phyloP scores from a whole-genome alignment of 192 early-diverging fungal genomes.

The Coemansia sp. region DNA sequence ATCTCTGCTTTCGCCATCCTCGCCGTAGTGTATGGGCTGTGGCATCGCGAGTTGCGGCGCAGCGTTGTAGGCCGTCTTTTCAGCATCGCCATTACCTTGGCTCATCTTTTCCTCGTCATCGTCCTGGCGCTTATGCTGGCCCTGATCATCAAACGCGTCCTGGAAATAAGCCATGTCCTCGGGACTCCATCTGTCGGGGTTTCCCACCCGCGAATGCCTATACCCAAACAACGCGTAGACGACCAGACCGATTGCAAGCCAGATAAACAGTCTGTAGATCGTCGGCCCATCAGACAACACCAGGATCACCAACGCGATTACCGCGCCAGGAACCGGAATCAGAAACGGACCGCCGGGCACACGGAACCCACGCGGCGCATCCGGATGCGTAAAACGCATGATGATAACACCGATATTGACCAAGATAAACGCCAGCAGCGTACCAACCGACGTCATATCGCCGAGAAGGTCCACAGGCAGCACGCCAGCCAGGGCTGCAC shows the following conservation, averaged over 20 bases:
- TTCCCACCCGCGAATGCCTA: constrained; percentile 65
- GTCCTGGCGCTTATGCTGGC: neutral
- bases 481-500: constrained; percentile 67
- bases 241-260: constrained; percentile 77
- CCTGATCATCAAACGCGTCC: constrained; percentile 18
- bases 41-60: neutral
- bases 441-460: constrained; percentile 85
- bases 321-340: constrained; percentile 66
- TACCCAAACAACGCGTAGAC: constrained; percentile 74
- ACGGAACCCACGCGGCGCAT: constrained; percentile 67
- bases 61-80: neutral
- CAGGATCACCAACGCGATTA: constrained; percentile 64
- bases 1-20: neutral
- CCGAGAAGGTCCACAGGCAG: constrained; percentile 82
- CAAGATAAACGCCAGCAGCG: constrained; percentile 81
- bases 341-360: constrained; percentile 69
- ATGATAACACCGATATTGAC: constrained; percentile 78
- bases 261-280: constrained; percentile 74
- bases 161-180: constrained; percentile 52
- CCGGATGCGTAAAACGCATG: constrained; percentile 73
- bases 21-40: neutral
- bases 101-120: neutral
- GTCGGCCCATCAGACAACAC: constrained; percentile 65
- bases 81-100: neutral
- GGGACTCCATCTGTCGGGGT: constrained; percentile 50